Conservation (phyloP, 2,329 filamentous ascomycete species). For the Chaetomium strumarium region DNA sequence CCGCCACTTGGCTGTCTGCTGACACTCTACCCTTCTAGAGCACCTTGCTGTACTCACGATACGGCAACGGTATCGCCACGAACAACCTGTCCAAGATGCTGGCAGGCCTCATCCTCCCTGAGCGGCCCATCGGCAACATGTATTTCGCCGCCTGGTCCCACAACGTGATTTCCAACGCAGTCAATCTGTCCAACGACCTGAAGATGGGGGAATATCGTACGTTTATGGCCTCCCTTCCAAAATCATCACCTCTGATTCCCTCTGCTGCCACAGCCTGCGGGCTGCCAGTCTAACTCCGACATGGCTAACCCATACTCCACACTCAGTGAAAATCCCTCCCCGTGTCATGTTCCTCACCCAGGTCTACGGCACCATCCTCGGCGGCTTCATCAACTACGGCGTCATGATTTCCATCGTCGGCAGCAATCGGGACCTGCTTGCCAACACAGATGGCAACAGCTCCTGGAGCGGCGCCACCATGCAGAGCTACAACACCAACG, state of each 20-base stretch:
- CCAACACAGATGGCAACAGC: constrained; percentile 39
- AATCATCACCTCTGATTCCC: not conserved
- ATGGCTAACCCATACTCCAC: constrained; percentile 18
- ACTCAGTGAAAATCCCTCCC: constrained; percentile 50
- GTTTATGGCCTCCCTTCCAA: too few relatives aligned
- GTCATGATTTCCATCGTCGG: constrained; percentile 51
- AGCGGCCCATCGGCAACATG: constrained; percentile 49
- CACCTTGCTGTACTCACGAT: constrained; percentile 45
- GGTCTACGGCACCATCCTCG: constrained; percentile 49
- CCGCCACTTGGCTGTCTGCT: not conserved
- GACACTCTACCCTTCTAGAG: constrained; percentile 32
- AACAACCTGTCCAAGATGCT: constrained; percentile 55
- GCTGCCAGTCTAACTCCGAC: constrained; percentile 14
- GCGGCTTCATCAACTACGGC: constrained; percentile 48
- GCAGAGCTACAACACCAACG: constrained; percentile 45
- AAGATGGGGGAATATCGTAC: constrained; percentile 55
- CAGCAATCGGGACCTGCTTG: constrained; percentile 42
- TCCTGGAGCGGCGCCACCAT: constrained; percentile 49
- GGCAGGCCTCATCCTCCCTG: constrained; percentile 45
- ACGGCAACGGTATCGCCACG: constrained; percentile 52
- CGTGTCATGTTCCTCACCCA: constrained; percentile 51
- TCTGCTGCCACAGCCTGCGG: not conserved
- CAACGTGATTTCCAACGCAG: constrained; percentile 46
- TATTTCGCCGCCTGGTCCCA: constrained; percentile 56
- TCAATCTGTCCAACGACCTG: constrained; percentile 46